Evolutionary conservation across 768 basidiomycete species (phyloP), one percentile per base, ranked within the genome.

Genomic region (Psilocybe sp.): DNA sequence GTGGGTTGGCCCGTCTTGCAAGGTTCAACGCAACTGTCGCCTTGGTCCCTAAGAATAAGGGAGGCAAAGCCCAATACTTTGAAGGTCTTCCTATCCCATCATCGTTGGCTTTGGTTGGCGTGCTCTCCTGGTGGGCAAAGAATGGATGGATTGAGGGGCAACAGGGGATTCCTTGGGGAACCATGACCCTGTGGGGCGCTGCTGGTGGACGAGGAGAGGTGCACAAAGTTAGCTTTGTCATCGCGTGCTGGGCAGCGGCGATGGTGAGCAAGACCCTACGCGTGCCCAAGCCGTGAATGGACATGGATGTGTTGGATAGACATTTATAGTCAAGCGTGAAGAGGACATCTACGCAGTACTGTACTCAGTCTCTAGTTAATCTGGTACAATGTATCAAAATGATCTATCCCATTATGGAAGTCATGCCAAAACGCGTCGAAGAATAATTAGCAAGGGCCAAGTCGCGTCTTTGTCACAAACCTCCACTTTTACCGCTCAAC

Each of bases 11-110:
- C 15, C 87, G 97, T 44, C 86, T 99, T 32, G 97, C 97, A 9
- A 85, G 97, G 37, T 99, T 98, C 79, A 99, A 99, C 68, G 97
- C 96, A 8, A 99, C 97, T 0, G 96, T 97, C 50, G 97, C 97
- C 3, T 74, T 92, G 38, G 78, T 97, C 19, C 96, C 96, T 1
- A 95, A 94, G 67, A 89, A 94, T 63, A 70, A 67, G 6, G 77
- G 77, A 28, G 96, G 97, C 50, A 98, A 98, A 66, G 78, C 89
- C 13, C 85, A 86, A 61, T 98, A 95, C 74, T 99, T 98, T 65
- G 97, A 98, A 70, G 97, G 97, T 5, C 81, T 99, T 16, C 97
- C 97, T 19, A 98, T 99, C 53, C 97, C 97, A 1, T 90, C 91
- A 0, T 89, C 90, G 10, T 78, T 99, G 40, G 79, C 63, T 10